A percentile compares a stretch with the other conserved stretches of the same genome.
These are phyloP conservation scores for Sclerotinia borealis DNA, from an alignment of 2,329 filamentous ascomycete species.

Conservation along the genomic window DNA sequence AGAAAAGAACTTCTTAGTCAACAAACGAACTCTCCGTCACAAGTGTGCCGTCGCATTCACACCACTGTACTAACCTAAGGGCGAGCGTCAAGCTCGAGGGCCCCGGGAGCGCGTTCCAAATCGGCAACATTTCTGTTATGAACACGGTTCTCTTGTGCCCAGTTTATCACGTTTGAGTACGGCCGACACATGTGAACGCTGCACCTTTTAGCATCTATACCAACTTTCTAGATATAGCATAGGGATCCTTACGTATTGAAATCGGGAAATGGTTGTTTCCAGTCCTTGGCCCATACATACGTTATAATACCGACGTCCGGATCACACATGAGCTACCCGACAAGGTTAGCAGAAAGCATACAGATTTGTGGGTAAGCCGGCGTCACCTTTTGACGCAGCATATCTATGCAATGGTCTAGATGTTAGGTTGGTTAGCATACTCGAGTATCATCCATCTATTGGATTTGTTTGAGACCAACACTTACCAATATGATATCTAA, in stretches of 20 bases:
- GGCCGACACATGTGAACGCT: neutral
- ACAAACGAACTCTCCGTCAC: too few relatives aligned
- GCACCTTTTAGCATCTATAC: neutral
- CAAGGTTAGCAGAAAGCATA: neutral
- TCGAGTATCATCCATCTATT: neutral
- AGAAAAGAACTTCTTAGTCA: too few relatives aligned
- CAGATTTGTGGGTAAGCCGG: neutral
- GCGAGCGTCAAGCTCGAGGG: neutral
- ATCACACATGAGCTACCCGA: neutral
- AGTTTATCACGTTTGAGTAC: neutral
- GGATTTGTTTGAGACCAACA: neutral
- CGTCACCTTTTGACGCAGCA: neutral
- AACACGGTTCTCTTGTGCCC: neutral
- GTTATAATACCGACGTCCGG: neutral
- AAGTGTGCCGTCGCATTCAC: too few relatives aligned
- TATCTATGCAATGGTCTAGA: constrained; percentile 2
- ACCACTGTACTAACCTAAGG: neutral
- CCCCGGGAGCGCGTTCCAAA: neutral
- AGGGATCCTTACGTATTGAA: neutral
- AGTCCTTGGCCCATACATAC: constrained; percentile 5
- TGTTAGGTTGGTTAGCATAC: neutral
- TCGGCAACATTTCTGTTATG: neutral
- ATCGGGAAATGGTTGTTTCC: neutral
- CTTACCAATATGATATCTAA: constrained; percentile 1
- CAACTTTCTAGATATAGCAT: neutral